A percentile compares a stretch with the other conserved stretches of the same genome.
phyloP scores from a whole-genome alignment of 495 filamentous ascomycete genomes.

The Rhizodiscina lignyota region DNA sequence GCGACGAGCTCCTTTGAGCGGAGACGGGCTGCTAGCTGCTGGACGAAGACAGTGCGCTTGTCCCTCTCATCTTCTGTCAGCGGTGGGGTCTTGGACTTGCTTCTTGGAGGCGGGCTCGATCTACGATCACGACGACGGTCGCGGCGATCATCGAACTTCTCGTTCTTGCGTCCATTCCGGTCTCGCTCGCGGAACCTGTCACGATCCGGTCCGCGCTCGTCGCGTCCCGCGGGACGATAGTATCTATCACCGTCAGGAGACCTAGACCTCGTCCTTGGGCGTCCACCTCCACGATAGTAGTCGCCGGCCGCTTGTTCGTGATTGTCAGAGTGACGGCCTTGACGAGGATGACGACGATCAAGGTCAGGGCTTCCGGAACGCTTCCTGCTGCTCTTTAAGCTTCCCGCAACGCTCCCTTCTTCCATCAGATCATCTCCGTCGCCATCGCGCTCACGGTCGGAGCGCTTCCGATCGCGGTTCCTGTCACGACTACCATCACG shows the following conservation, averaged over 20 bases:
- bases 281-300: conserved; percentile 40
- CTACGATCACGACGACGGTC: no score
- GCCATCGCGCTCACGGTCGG: conserved; percentile 30
- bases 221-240: conserved; percentile 53
- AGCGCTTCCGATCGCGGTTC: conserved; percentile 43
- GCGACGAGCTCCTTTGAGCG: conserved; percentile 81
- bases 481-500: conserved; percentile 31
- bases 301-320: conserved; percentile 22
- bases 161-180: conserved; percentile 14
- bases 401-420: conserved; percentile 60
- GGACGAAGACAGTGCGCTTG: conserved; percentile 91
- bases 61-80: conserved; percentile 93
- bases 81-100: conserved; percentile 21
- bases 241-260: conserved; percentile 58
- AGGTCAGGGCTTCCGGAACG: conserved; percentile 68
- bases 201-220: conserved; percentile 26
- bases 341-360: conserved; percentile 48
- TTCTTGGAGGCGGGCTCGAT: conserved; percentile 27
- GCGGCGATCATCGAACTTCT: conserved; percentile 6
- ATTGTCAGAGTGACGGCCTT: conserved; percentile 37
- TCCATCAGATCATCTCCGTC: conserved; percentile 54
- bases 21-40: conserved; percentile 86
- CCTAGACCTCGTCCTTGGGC: conserved; percentile 55
- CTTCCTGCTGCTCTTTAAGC: conserved; percentile 60
- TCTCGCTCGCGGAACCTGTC: conserved; percentile 30